phyloP scores from a whole-genome alignment of 1,139 yeast genomes.

The Debaryomyces udenii region DNA sequence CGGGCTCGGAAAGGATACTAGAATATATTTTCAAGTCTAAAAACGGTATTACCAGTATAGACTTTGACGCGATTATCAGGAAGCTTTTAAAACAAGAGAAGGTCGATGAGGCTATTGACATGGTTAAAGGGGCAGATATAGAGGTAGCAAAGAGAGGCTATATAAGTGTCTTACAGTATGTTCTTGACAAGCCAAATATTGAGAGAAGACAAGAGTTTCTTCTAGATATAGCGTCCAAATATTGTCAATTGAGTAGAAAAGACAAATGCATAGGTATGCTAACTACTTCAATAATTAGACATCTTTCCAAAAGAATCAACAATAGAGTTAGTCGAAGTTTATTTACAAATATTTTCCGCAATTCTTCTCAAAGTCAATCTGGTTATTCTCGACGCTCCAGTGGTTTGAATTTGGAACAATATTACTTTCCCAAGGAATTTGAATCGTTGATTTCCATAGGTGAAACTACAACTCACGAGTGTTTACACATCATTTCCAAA shows the following conservation, averaged over 20 bases:
- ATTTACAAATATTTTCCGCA: slow-evolving; percentile 9
- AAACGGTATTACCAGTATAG: slow-evolving; percentile 28
- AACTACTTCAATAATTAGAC: slow-evolving; percentile 14
- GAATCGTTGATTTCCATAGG: slow-evolving; percentile 11
- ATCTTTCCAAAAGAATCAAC: slow-evolving; percentile 15
- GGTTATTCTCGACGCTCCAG: no score
- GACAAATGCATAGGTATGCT: slow-evolving; percentile 19
- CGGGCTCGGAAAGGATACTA: slow-evolving; percentile 34
- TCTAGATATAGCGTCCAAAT: slow-evolving; percentile 15
- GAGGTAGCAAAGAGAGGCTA: slow-evolving; percentile 30
- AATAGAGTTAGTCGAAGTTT: slow-evolving; percentile 17
- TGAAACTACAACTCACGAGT: slow-evolving; percentile 12
- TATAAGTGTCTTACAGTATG: slow-evolving; percentile 24
- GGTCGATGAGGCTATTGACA: slow-evolving; percentile 24
- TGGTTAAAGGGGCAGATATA: slow-evolving; percentile 25
- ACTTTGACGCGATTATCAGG: slow-evolving; percentile 31
- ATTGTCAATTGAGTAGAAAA: slow-evolving; percentile 12
- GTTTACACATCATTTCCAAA: slow-evolving; percentile 22
- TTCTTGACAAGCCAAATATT: slow-evolving; percentile 12
- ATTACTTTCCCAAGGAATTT: slow-evolving; percentile 17
- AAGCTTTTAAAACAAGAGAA: slow-evolving; percentile 31
- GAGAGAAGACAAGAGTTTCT: slow-evolving; percentile 14
- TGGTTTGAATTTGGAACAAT: slow-evolving; percentile 14
- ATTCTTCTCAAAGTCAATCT: background rate
- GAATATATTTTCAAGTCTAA: slow-evolving; percentile 33